A percentile compares a stretch with the other conserved stretches of the same genome.
phyloP scores from a whole-genome alignment of 2,329 filamentous ascomycete genomes.

The Penicillium digitatum region DNA sequence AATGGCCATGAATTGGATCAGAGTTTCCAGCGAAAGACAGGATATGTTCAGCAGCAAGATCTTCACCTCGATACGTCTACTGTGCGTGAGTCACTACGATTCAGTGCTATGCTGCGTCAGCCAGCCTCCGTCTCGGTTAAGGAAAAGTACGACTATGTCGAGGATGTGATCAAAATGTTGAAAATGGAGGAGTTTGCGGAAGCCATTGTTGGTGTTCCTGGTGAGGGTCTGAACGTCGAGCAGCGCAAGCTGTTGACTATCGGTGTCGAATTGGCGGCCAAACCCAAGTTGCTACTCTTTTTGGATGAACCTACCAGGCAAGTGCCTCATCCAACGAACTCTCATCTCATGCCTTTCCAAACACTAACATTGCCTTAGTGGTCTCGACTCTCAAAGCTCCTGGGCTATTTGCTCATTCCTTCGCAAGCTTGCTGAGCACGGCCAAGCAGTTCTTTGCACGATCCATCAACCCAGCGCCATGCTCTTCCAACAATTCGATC shows the following conservation, averaged over 20 bases:
- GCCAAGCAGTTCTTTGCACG: constrained; percentile 85
- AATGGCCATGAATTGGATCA: constrained; percentile 65
- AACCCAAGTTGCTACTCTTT: constrained; percentile 80
- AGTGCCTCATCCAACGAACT: background rate
- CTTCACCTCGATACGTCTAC: constrained; percentile 78
- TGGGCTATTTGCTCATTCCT: constrained; percentile 83
- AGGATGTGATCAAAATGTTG: constrained; percentile 80
- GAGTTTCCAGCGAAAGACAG: constrained; percentile 34
- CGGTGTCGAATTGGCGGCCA: constrained; percentile 86
- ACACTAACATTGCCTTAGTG: constrained; percentile 44
- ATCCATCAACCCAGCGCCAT: constrained; percentile 92
- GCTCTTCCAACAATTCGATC: constrained; percentile 77
- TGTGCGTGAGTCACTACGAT: constrained; percentile 79
- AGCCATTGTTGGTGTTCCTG: constrained; percentile 80
- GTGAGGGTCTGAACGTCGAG: constrained; percentile 64
- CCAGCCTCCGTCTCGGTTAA: constrained; percentile 63
- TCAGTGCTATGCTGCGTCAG: constrained; percentile 79
- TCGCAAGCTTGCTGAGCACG: constrained; percentile 78
- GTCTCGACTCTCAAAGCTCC: constrained; percentile 83
- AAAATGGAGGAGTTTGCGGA: constrained; percentile 87
- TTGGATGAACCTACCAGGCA: constrained; percentile 80
- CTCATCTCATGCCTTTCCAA: no score
- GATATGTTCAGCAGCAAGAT: constrained; percentile 77
- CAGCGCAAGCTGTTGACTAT: constrained; percentile 75
- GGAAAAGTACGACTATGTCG: constrained; percentile 81